These are phyloP conservation scores for Eimeria acervulina DNA, from an alignment of 169 alveolate genomes.

Conservation along the genomic window DNA sequence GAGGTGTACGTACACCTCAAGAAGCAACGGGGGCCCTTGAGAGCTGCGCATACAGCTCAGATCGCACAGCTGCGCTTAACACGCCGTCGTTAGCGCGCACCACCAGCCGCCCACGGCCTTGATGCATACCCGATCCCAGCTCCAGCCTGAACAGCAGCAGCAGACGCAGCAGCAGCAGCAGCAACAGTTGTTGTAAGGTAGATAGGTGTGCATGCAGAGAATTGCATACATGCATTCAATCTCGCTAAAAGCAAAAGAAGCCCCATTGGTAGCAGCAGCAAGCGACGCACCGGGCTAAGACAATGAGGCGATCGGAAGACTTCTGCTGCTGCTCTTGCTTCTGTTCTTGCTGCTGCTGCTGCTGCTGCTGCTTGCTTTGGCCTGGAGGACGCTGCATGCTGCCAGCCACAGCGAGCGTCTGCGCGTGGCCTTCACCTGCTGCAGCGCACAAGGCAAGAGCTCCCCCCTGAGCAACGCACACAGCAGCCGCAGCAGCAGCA, in stretches of 20 bases:
- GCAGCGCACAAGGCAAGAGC: conserved; percentile 53
- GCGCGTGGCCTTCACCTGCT: conserved; percentile 65
- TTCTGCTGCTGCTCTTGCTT: conserved; percentile 27
- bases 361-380: not conserved
- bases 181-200: not conserved
- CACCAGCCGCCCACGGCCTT: conserved; percentile 59
- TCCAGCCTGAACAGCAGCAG: conserved; percentile 31
- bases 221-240: not conserved
- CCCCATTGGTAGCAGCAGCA: not conserved
- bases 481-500: not conserved
- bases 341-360: conserved; percentile 42
- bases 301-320: not conserved
- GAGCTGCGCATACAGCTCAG: conserved; percentile 67
- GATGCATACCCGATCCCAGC: conserved; percentile 64
- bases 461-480: conserved; percentile 23
- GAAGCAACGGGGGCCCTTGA: conserved; percentile 65
- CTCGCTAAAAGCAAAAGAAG: not conserved
- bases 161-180: not conserved
- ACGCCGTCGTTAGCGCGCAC: conserved; percentile 51
- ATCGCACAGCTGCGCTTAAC: conserved; percentile 40
- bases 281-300: conserved; percentile 44
- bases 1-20: conserved; percentile 48
- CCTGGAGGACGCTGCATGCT: conserved; percentile 56
- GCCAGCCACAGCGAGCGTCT: conserved; percentile 58
- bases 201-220: not conserved